These are phyloP conservation scores for Groenewaldozyma auringiensis DNA, from an alignment of 1,139 yeast genomes.

Conservation along the genomic window DNA sequence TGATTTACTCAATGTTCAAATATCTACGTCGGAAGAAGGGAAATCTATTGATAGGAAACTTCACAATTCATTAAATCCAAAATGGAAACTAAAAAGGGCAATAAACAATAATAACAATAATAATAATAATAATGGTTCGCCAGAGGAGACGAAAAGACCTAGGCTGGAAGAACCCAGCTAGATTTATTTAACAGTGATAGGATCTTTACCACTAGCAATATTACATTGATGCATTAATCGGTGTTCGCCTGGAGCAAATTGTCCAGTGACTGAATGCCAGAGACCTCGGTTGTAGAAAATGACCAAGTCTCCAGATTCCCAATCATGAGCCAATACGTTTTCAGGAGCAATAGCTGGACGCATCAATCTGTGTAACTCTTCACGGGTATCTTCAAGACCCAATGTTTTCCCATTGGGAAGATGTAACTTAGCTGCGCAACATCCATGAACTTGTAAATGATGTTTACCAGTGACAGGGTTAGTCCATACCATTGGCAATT, in stretches of 20 bases:
- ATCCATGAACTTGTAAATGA: slow-evolving; percentile 79
- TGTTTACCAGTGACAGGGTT: slow-evolving; percentile 80
- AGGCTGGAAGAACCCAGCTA: background rate
- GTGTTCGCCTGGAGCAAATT: slow-evolving; percentile 65
- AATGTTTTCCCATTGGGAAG: slow-evolving; percentile 49
- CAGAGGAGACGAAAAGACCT: background rate
- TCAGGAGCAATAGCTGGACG: slow-evolving; percentile 77
- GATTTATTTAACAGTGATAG: slow-evolving; percentile 27
- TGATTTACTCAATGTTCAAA: slow-evolving; percentile 13
- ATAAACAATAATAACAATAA: no score
- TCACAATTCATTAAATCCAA: slow-evolving; percentile 24
- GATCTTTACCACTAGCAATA: slow-evolving; percentile 75
- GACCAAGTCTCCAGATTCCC: slow-evolving; percentile 78
- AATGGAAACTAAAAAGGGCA: slow-evolving; percentile 15
- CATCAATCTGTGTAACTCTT: slow-evolving; percentile 62
- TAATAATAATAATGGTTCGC: background rate
- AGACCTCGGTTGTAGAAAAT: slow-evolving; percentile 83
- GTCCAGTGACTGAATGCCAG: slow-evolving; percentile 87
- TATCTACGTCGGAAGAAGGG: slow-evolving; percentile 24
- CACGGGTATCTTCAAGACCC: slow-evolving; percentile 63
- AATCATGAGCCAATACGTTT: slow-evolving; percentile 67
- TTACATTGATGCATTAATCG: slow-evolving; percentile 91
- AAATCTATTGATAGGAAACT: slow-evolving; percentile 30
- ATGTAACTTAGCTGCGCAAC: slow-evolving; percentile 66
- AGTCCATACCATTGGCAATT: slow-evolving; percentile 82